phyloP scores from a whole-genome alignment of 208 protist genomes.

The Balamuthia mandrillaris region DNA sequence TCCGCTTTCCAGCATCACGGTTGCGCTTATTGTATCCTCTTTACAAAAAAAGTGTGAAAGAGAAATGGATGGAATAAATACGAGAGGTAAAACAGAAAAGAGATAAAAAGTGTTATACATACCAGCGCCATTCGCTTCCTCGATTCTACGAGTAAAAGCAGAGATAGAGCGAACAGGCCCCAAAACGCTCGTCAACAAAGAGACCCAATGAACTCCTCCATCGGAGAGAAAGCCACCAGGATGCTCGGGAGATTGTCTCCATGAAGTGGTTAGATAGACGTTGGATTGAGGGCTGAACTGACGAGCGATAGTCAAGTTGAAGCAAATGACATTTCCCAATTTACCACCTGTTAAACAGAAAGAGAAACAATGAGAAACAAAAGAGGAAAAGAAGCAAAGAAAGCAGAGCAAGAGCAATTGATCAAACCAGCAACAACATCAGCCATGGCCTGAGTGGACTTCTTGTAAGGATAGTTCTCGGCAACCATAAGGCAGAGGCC shows the following conservation, averaged over 20 bases:
- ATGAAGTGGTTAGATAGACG: neutral
- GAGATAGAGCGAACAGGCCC: neutral
- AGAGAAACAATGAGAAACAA: neutral
- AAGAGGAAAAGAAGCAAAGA: neutral
- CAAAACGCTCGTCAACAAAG: neutral
- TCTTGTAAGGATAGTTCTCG: conserved; percentile 23
- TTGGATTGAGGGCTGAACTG: neutral
- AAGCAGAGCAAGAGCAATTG: neutral
- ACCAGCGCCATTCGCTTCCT: neutral
- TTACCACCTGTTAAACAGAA: neutral
- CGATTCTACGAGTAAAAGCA: neutral
- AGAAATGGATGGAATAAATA: neutral
- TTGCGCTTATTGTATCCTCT: neutral
- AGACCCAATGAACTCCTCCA: neutral
- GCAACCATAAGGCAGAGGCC: neutral
- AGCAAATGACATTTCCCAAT: neutral
- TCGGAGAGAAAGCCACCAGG: neutral
- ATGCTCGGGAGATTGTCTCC: neutral
- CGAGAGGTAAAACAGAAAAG: too few relatives aligned
- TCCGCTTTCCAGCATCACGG: conserved; percentile 1
- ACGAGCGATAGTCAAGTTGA: neutral
- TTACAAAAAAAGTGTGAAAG: neutral
- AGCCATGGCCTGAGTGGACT: neutral
- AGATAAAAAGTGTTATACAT: too few relatives aligned
- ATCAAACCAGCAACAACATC: neutral